These are phyloP conservation scores for Suillus clintonianus DNA, from an alignment of 768 basidiomycete genomes.

Conservation along the genomic window DNA sequence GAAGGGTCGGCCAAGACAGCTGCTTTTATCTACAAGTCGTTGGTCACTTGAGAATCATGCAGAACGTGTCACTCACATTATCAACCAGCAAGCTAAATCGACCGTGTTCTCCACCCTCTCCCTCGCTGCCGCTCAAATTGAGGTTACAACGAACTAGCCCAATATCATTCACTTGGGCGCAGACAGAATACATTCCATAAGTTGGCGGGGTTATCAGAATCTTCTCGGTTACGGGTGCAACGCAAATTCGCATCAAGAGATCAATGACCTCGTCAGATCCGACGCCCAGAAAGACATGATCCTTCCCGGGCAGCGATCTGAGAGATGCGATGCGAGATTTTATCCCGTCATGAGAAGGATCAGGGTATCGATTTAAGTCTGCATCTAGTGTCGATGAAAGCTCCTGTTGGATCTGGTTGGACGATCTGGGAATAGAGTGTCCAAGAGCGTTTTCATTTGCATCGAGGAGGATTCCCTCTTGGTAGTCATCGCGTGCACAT, in stretches of 20 bases:
- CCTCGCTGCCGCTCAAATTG: slow-evolving; percentile 53
- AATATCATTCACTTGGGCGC: slow-evolving; percentile 93
- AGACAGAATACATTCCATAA: slow-evolving; percentile 97
- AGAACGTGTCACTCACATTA: slow-evolving; percentile 50
- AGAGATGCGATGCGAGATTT: slow-evolving; percentile 75
- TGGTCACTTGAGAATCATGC: neutral
- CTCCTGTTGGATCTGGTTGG: slow-evolving; percentile 32
- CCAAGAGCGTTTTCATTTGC: slow-evolving; percentile 98
- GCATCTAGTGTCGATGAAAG: slow-evolving; percentile 43
- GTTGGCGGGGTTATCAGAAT: slow-evolving; percentile 92
- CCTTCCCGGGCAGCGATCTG: slow-evolving; percentile 60
- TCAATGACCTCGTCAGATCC: slow-evolving; percentile 98
- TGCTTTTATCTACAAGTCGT: slow-evolving; percentile 61
- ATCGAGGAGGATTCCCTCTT: slow-evolving; percentile 87
- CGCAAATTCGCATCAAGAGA: slow-evolving; percentile 87
- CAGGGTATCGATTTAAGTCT: slow-evolving; percentile 89
- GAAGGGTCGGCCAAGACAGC: slow-evolving; percentile 66
- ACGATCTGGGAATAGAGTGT: slow-evolving; percentile 63
- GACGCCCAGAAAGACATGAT: slow-evolving; percentile 90
- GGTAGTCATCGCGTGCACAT: slow-evolving; percentile 96
- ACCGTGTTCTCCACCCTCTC: slow-evolving; percentile 74
- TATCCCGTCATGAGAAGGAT: slow-evolving; percentile 81
- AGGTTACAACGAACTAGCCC: slow-evolving; percentile 78
- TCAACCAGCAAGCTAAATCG: slow-evolving; percentile 76
- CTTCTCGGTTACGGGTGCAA: slow-evolving; percentile 76